These are phyloP conservation scores for Solanum boliviense DNA, from an alignment of 257 asterid genomes.

Conservation along the genomic window DNA sequence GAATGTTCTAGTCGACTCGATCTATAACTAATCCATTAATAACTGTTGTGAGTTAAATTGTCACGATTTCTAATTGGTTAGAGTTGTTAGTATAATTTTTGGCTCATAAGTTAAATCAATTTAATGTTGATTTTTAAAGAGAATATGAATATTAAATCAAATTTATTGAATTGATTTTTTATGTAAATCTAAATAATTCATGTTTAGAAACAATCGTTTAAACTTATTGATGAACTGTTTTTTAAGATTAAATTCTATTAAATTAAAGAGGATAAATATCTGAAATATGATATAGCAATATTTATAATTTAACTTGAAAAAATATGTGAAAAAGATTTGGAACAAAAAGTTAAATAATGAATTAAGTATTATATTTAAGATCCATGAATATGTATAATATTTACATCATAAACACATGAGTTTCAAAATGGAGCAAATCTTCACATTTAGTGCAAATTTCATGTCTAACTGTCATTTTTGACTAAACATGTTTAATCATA, in stretches of 20 bases:
- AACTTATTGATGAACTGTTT: background rate
- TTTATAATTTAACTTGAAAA: background rate
- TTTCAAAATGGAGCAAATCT: background rate
- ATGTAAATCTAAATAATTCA: background rate
- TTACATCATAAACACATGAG: background rate
- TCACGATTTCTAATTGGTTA: too few relatives aligned
- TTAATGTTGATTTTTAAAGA: too few relatives aligned
- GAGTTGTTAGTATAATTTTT: too few relatives aligned
- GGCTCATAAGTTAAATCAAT: too few relatives aligned
- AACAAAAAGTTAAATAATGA: background rate
- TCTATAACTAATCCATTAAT: too few relatives aligned
- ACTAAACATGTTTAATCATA: background rate
- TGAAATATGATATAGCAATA: too few relatives aligned
- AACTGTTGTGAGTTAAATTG: too few relatives aligned
- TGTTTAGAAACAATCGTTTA: background rate
- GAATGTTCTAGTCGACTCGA: background rate
- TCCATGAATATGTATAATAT: background rate
- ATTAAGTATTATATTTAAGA: too few relatives aligned
- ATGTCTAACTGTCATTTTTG: background rate
- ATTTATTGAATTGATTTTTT: background rate
- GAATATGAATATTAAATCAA: too few relatives aligned
- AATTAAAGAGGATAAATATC: background rate
- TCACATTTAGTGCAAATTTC: background rate
- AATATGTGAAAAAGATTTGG: too few relatives aligned
- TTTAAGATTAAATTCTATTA: too few relatives aligned